phyloP scores from a whole-genome alignment of 2,329 filamentous ascomycete genomes.

The Clarireedia homoeocarpa region DNA sequence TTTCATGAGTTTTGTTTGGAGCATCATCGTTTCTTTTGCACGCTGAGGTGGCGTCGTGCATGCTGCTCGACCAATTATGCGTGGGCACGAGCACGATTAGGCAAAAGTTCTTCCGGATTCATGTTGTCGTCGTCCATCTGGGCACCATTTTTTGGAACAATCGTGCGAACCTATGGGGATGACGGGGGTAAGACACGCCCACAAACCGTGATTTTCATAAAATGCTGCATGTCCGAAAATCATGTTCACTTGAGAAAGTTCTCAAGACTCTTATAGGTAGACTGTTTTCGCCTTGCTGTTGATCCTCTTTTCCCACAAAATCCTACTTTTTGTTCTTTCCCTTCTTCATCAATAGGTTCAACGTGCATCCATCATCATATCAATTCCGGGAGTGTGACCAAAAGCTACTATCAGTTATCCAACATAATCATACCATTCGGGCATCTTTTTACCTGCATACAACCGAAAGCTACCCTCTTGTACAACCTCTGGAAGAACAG shows the following conservation, averaged over 20 bases:
- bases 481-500: constrained; percentile 2
- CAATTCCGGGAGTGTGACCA: constrained; percentile 2
- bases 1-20: constrained; percentile 14
- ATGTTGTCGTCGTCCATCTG: constrained; percentile 4
- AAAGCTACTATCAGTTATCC: neutral
- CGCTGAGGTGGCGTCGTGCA: constrained; percentile 27
- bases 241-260: no score
- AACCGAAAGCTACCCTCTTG: constrained; percentile 17
- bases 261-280: no score
- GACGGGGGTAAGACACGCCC: neutral
- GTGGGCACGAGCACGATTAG: constrained; percentile 26
- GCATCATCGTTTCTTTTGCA: constrained; percentile 13
- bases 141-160: neutral
- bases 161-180: neutral
- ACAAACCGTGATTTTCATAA: neutral
- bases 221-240: neutral
- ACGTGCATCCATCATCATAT: neutral
- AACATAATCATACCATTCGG: neutral
- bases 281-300: no score
- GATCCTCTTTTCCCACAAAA: no score
- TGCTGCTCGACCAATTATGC: constrained; percentile 21
- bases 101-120: constrained; percentile 7
- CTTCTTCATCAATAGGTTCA: neutral
- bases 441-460: constrained; percentile 22
- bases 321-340: neutral